phyloP scores from a whole-genome alignment of 495 filamentous ascomycete species.

The Hyaloscypha finlandica region DNA sequence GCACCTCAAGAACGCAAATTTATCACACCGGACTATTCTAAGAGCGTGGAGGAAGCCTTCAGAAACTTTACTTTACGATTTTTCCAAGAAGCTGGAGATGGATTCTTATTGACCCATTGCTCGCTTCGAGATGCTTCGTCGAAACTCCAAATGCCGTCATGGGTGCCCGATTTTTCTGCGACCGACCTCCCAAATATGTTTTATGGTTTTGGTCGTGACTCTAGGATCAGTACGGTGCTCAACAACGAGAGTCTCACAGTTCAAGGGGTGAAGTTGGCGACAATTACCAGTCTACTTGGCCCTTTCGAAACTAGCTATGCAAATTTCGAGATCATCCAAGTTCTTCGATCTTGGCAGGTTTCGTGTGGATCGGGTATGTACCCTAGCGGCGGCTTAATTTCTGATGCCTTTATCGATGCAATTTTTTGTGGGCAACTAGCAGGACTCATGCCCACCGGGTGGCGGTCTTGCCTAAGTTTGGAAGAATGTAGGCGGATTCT shows the following conservation, averaged over 20 bases:
- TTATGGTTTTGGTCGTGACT: neutral
- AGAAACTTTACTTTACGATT: neutral
- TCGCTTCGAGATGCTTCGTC: neutral
- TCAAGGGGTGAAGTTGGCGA: neutral
- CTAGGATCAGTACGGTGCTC: neutral
- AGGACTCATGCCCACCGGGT: neutral
- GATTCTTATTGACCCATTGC: neutral
- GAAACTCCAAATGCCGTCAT: neutral
- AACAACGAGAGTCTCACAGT: neutral
- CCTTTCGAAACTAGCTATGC: neutral
- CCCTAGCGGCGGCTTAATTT: neutral
- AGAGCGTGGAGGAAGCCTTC: neutral
- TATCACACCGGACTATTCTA: neutral
- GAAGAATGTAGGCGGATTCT: neutral
- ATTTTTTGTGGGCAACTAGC: neutral
- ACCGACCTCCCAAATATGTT: neutral
- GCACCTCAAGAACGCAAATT: neutral
- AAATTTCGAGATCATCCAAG: neutral
- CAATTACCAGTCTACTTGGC: neutral
- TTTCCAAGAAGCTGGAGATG: neutral
- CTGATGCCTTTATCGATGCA: neutral
- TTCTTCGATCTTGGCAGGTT: neutral
- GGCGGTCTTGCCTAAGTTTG: neutral
- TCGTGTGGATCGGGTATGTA: neutral
- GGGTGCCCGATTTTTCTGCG: slow-evolving; percentile 7